Evolutionary conservation across 2,329 filamentous ascomycete species (phyloP).

Genomic region (Penicillium sp.): DNA sequence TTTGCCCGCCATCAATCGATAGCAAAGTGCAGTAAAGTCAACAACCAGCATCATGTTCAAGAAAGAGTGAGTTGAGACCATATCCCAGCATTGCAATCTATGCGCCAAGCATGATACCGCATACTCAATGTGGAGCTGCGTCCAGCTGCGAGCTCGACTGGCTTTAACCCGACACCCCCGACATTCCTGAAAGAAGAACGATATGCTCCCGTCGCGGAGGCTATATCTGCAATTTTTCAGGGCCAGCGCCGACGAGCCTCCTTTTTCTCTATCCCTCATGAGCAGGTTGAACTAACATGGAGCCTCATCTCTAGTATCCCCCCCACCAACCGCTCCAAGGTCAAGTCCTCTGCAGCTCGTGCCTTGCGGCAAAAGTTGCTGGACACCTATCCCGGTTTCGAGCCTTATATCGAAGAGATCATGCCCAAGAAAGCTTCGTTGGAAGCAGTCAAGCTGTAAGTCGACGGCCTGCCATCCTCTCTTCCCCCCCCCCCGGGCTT

Average conservation of each 20-base stretch:
- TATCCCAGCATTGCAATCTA: too few species aligned
- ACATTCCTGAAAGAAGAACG: too few species aligned
- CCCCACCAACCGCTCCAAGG: conserved; percentile 80
- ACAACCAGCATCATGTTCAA: conserved; percentile 65
- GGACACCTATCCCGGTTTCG: conserved; percentile 77
- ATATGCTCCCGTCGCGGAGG: too few species aligned
- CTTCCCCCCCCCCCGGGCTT: not conserved
- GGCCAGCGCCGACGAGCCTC: too few species aligned
- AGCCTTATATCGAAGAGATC: conserved; percentile 85
- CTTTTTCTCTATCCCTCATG: too few species aligned
- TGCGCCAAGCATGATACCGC: too few species aligned
- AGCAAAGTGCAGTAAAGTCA: conserved; percentile 23
- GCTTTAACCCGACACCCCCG: too few species aligned
- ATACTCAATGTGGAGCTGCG: too few species aligned
- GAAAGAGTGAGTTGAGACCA: conserved; percentile 63
- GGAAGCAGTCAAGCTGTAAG: conserved; percentile 77
- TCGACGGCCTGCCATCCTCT: conserved; percentile 3
- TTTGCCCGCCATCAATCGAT: conserved; percentile 5
- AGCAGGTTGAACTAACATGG: conserved; percentile 3
- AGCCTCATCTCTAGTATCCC: conserved; percentile 54
- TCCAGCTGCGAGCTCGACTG: too few species aligned
- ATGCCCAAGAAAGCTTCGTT: conserved; percentile 91
- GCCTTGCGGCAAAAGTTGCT: conserved; percentile 75
- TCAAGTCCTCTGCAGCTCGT: conserved; percentile 94
- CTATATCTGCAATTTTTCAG: too few species aligned